These are phyloP conservation scores for Hyphopichia fennica DNA, from an alignment of 1,139 yeast genomes.

Conservation along the genomic window DNA sequence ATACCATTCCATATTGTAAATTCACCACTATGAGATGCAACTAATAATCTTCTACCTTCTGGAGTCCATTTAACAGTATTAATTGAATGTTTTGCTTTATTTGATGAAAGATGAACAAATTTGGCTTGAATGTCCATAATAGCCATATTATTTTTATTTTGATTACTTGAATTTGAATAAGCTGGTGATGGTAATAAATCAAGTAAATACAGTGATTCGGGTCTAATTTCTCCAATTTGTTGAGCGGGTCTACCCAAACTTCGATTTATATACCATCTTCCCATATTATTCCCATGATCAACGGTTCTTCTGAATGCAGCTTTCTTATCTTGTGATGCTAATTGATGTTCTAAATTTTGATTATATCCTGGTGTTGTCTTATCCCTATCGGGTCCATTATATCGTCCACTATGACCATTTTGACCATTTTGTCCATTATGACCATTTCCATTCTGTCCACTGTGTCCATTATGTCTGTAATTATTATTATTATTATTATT, in stretches of 20 bases:
- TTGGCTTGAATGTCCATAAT: slow-evolving; percentile 68
- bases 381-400: background rate
- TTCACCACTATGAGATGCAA: slow-evolving; percentile 92
- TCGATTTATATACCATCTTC: slow-evolving; percentile 66
- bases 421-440: no score
- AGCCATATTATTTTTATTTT: slow-evolving; percentile 41
- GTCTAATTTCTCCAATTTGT: slow-evolving; percentile 62
- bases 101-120: slow-evolving; percentile 87
- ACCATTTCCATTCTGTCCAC: no score
- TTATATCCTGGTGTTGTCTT: slow-evolving; percentile 11
- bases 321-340: slow-evolving; percentile 47
- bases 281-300: slow-evolving; percentile 85
- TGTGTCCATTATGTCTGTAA: no score
- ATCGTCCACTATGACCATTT: background rate
- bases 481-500: no score
- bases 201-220: slow-evolving; percentile 73
- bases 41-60: slow-evolving; percentile 86
- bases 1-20: slow-evolving; percentile 96
- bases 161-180: slow-evolving; percentile 33
- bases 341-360: slow-evolving; percentile 44
- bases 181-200: slow-evolving; percentile 74
- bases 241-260: slow-evolving; percentile 51
- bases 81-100: slow-evolving; percentile 89
- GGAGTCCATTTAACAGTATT: slow-evolving; percentile 96
- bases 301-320: slow-evolving; percentile 77